A percentile compares a stretch with the other conserved stretches of the same genome.
These are phyloP conservation scores for Boletus coccyginus DNA, from an alignment of 768 basidiomycete genomes.

Conservation along the genomic window DNA sequence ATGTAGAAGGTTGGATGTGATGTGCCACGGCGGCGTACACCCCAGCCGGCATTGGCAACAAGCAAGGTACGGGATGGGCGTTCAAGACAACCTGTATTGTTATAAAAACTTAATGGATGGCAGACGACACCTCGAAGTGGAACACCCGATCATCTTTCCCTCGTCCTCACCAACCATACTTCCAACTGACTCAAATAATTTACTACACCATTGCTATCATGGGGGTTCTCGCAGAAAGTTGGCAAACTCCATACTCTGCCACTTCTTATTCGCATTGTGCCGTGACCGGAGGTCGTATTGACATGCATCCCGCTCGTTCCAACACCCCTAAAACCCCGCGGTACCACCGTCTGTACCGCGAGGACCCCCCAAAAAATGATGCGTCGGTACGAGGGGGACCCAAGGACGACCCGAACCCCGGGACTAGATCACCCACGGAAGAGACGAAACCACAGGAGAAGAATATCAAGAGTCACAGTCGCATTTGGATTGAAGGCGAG, in stretches of 20 bases:
- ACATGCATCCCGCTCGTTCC: not conserved
- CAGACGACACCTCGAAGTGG: too few species aligned
- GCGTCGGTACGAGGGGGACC: not conserved
- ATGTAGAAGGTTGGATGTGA: too few species aligned
- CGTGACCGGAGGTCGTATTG: not conserved
- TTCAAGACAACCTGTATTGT: too few species aligned
- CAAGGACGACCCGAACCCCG: not conserved
- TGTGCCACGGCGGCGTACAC: too few species aligned
- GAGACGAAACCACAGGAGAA: not conserved
- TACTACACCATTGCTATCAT: not conserved
- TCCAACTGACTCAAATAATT: not conserved
- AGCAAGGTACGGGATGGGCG: too few species aligned
- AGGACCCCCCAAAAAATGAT: not conserved
- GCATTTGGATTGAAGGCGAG: too few species aligned
- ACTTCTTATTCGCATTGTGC: too few species aligned
- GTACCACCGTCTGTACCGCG: not conserved
- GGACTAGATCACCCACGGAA: not conserved
- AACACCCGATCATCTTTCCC: too few species aligned
- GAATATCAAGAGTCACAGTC: not conserved
- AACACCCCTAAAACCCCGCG: accelerated
- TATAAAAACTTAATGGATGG: too few species aligned
- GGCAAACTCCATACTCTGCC: not conserved
- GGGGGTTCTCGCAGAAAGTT: constrained; percentile 1
- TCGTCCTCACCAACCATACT: not conserved
- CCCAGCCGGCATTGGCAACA: too few species aligned